Evolutionary conservation across 2,329 filamentous ascomycete species (phyloP).

Genomic region (Colletotrichum lupini): DNA sequence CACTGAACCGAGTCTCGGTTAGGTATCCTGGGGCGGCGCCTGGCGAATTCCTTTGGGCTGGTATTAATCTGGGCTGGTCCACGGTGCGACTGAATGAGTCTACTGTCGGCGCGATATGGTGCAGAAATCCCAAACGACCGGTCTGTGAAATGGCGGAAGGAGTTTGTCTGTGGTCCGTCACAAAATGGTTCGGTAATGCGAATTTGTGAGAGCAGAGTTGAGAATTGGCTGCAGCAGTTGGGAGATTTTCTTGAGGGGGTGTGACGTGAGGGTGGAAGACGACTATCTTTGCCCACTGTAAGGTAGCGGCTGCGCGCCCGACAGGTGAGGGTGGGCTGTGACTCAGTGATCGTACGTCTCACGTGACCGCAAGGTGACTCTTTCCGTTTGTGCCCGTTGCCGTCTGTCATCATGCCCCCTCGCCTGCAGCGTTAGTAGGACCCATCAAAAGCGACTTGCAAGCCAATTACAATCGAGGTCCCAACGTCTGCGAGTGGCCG

Average conservation of each 20-base stretch:
- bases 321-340: neutral
- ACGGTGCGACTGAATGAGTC: neutral
- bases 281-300: neutral
- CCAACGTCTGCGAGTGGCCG: constrained; percentile 7
- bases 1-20: constrained; percentile 33
- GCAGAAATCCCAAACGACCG: neutral
- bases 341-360: constrained; percentile 6
- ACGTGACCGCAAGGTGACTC: constrained; percentile 1
- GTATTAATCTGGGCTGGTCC: neutral
- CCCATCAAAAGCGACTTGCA: neutral
- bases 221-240: constrained; percentile 17
- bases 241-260: constrained; percentile 26
- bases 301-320: constrained; percentile 1
- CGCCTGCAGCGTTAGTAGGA: neutral
- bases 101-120: constrained; percentile 1
- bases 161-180: constrained; percentile 12
- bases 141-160: constrained; percentile 13
- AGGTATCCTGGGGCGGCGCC: constrained; percentile 29
- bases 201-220: constrained; percentile 24
- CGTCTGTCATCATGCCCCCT: neutral
- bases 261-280: constrained; percentile 30
- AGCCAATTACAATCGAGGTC: constrained; percentile 10
- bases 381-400: neutral
- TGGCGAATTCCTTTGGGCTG: neutral
- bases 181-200: constrained; percentile 16